Evolutionary conservation across 1,284 basidiomycete genomes (phyloP).

Genomic region (Cutaneotrichosporon cyanovorans): DNA sequence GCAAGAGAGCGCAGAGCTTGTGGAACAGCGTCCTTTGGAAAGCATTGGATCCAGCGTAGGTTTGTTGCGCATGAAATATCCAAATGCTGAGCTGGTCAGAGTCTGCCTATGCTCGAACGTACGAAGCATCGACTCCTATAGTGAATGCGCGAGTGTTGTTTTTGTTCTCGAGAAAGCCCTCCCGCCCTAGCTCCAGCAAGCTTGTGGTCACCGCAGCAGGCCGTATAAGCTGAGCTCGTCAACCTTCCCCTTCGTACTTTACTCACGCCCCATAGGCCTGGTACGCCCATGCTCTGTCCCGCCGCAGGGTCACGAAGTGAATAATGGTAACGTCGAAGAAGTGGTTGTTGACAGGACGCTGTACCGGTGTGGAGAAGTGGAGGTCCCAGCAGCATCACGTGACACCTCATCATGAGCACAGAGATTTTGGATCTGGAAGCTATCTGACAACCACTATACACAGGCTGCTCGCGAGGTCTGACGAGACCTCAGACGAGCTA

Average conservation of each 20-base stretch:
- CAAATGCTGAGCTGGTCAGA: conserved; percentile 39
- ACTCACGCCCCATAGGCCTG: conserved; percentile 47
- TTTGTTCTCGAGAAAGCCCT: conserved; percentile 38
- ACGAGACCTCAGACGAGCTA: neutral
- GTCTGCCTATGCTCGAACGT: conserved; percentile 5
- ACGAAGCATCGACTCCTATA: conserved; percentile 47
- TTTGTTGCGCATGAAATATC: conserved; percentile 48
- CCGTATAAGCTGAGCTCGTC: conserved; percentile 31
- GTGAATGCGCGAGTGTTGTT: conserved; percentile 39
- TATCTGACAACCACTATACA: neutral
- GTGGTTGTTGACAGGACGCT: neutral
- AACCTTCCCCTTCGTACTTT: neutral
- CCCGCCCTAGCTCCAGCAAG: conserved; percentile 29
- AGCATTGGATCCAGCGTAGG: conserved; percentile 47
- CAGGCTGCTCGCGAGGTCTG: neutral
- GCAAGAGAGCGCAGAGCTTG: conserved; percentile 59
- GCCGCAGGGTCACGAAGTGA: too few species aligned
- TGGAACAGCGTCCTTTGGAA: conserved; percentile 51
- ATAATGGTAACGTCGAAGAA: neutral
- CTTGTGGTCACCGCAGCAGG: conserved; percentile 35
- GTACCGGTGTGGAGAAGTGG: neutral
- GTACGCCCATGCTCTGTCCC: conserved; percentile 39
- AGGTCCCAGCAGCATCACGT: neutral
- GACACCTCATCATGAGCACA: neutral
- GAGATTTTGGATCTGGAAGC: conserved; percentile 1